These are phyloP conservation scores for Pulveroboletus frians DNA, from an alignment of 768 basidiomycete genomes.

Conservation along the genomic window DNA sequence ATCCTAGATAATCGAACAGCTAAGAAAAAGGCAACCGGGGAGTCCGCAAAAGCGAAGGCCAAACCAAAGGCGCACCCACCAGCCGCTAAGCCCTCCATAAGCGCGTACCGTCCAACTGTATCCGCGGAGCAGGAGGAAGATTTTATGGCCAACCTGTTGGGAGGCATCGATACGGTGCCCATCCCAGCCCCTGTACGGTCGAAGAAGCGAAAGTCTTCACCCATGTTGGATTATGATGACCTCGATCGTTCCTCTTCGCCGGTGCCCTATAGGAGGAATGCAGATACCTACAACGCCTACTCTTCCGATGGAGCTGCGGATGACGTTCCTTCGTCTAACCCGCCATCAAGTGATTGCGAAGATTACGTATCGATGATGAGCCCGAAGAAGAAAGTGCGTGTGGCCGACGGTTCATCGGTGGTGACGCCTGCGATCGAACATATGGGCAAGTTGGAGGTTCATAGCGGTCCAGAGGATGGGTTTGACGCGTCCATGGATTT, in stretches of 20 bases:
- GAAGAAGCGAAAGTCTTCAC: slow-evolving; percentile 70
- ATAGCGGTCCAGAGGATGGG: slow-evolving; percentile 45
- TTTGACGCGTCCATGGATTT: slow-evolving; percentile 48
- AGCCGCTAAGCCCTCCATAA: slow-evolving; percentile 54
- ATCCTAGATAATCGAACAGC: slow-evolving; percentile 17
- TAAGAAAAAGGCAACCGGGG: slow-evolving; percentile 23
- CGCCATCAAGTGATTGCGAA: slow-evolving; percentile 47
- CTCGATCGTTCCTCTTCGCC: slow-evolving; percentile 36
- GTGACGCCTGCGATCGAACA: slow-evolving; percentile 54
- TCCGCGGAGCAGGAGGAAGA: slow-evolving; percentile 81
- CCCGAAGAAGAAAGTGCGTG: slow-evolving; percentile 62
- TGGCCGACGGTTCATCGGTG: slow-evolving; percentile 35
- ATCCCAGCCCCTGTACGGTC: slow-evolving; percentile 31
- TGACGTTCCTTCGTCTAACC: slow-evolving; percentile 19
- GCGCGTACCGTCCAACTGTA: slow-evolving; percentile 72
- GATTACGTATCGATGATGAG: slow-evolving; percentile 48
- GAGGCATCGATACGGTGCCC: slow-evolving; percentile 55
- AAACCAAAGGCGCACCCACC: slow-evolving; percentile 47
- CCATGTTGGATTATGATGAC: slow-evolving; percentile 37
- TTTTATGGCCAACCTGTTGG: slow-evolving; percentile 81
- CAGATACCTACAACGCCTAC: slow-evolving; percentile 29
- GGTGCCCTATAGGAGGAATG: slow-evolving; percentile 31
- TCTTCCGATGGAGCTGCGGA: slow-evolving; percentile 35
- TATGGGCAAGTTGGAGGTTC: slow-evolving; percentile 55
- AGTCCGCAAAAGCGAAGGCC: slow-evolving; percentile 33